Evolutionary conservation across 139 green algal species (phyloP), one percentile per base, ranked within the genome.

Genomic region (Micractinium conductrix): DNA sequence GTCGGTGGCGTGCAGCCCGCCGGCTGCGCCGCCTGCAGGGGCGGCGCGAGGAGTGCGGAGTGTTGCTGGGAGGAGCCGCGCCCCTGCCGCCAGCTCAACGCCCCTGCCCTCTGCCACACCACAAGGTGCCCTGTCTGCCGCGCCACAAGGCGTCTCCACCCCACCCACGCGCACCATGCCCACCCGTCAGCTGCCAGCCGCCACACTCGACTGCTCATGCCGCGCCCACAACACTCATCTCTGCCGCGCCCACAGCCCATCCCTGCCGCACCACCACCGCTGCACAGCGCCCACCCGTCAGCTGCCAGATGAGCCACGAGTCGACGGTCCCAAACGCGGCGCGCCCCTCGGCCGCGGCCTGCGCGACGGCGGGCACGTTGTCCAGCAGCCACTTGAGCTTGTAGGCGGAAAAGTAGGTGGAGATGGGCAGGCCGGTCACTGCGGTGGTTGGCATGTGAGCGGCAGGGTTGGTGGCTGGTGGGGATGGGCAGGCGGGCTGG

Each of bases 311-410:
- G 43, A 99, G 91, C 97, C 97, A 99, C 17, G 88, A 93, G 92
- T 99, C 97, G 5, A 99, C 90, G 40, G 97, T 99, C 53, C 97
- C 97, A 85, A 99, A 93, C 55, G 87, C 65, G 40, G 75, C 87
- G 40, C 74, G 69, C 55, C 90, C 90, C 17, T 72, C 72, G 26
- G 80, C 42, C 5, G 90, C 74, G 21, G 92, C 94, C 38, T 87
- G 53, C 9, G 65, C 42, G 79, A 98, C 96, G 62, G 78, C 90
- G 6, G 92, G 87, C 35, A 95, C 90, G 81, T 99, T 96, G 21
- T 98, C 92, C 60, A 96, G 81, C 87, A 99, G 69, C 97, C 97
- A 99, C 80, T 87, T 87, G 33, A 97, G 90, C 90, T 99, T 99
- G 85, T 97, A 93, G 8, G 94, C 95, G 16, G 90, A 95, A 85